A percentile compares a stretch with the other conserved stretches of the same genome.
Evolutionary conservation across 345 rosid genomes (phyloP).

Genomic region (Arabis alpina): DNA sequence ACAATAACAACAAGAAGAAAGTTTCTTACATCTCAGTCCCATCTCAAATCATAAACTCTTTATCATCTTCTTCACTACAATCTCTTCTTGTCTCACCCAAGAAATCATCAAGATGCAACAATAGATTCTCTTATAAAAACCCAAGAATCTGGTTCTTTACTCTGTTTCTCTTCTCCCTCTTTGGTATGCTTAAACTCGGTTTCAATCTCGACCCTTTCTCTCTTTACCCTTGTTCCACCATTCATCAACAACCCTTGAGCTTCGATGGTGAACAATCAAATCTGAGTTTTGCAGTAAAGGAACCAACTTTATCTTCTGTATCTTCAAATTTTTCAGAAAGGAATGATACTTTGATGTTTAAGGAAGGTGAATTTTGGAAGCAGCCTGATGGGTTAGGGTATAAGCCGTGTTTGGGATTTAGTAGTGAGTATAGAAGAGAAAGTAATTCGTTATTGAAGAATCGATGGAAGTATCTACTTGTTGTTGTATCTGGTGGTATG

Average conservation of each 20-base stretch:
- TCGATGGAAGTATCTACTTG: slow-evolving; percentile 76
- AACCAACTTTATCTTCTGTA: slow-evolving; percentile 2
- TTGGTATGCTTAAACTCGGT: slow-evolving; percentile 67
- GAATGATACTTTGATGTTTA: not conserved
- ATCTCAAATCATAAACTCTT: slow-evolving; percentile 67
- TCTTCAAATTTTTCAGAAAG: slow-evolving; percentile 28
- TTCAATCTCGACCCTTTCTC: slow-evolving; percentile 61
- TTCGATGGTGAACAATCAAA: slow-evolving; percentile 39
- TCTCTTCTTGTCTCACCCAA: slow-evolving; percentile 76
- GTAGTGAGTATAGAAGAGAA: slow-evolving; percentile 56
- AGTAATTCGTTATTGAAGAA: slow-evolving; percentile 55
- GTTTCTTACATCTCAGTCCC: slow-evolving; percentile 72
- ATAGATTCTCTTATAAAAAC: slow-evolving; percentile 48
- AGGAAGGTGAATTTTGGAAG: slow-evolving; percentile 76
- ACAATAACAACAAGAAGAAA: slow-evolving; percentile 48
- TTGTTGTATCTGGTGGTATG: slow-evolving; percentile 95
- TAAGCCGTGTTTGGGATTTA: slow-evolving; percentile 76
- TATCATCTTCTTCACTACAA: slow-evolving; percentile 76
- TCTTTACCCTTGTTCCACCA: slow-evolving; percentile 57
- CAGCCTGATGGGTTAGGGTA: slow-evolving; percentile 96
- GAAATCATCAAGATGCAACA: slow-evolving; percentile 47
- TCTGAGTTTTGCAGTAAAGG: slow-evolving; percentile 28
- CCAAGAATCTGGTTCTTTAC: slow-evolving; percentile 65
- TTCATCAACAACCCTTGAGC: slow-evolving; percentile 5
- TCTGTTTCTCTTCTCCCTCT: slow-evolving; percentile 65